Conservation (phyloP, 805 yeast genomes). For the Candida sonorensis region DNA sequence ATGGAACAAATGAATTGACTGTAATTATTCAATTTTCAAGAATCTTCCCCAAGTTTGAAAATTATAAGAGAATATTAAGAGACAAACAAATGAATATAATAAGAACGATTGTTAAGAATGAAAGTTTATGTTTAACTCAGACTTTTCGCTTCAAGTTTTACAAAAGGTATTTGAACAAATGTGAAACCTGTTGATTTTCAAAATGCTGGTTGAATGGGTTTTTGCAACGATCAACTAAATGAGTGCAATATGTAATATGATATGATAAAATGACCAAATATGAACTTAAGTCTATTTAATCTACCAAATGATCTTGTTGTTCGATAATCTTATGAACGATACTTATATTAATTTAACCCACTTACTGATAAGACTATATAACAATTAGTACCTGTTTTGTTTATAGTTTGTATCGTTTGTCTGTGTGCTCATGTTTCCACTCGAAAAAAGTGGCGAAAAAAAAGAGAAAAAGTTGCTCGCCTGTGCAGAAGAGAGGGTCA, state of each 20-base stretch:
- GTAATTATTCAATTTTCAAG: background rate
- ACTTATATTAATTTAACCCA: too few species aligned
- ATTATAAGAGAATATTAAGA: too few species aligned
- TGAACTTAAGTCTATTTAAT: conserved; percentile 8
- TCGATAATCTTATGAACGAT: too few species aligned
- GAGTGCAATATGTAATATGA: conserved; percentile 19
- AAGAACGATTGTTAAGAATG: too few species aligned
- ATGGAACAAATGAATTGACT: too few species aligned
- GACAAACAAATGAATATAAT: too few species aligned
- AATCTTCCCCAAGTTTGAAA: conserved; percentile 2
- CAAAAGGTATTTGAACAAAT: background rate
- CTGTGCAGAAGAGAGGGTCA: background rate
- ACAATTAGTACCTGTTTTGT: background rate
- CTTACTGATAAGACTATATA: too few species aligned
- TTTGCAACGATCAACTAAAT: conserved; percentile 27
- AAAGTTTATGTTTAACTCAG: too few species aligned
- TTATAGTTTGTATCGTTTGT: conserved; percentile 2
- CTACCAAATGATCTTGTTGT: conserved; percentile 10
- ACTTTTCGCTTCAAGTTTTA: background rate
- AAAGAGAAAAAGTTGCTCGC: background rate
- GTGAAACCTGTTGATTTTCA: background rate
- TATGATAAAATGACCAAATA: conserved; percentile 7
- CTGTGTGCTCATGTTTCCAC: conserved; percentile 9
- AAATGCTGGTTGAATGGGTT: background rate
- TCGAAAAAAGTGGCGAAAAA: conserved; percentile 18